Base-by-base conservation (phyloP, 495 filamentous ascomycete genomes). In the Daldinia bambusicola region DNA sequence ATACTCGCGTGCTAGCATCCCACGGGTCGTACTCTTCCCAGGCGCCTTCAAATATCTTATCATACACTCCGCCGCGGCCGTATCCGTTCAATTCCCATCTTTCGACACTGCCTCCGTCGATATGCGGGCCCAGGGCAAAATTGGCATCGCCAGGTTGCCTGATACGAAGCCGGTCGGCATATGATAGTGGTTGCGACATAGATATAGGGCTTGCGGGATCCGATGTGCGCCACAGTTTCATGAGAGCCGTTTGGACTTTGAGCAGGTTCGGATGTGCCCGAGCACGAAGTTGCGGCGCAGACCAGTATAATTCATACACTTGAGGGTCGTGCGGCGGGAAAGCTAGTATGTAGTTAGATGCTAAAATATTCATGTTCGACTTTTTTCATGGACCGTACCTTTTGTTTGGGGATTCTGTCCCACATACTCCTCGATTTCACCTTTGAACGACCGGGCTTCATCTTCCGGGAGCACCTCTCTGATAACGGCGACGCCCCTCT, bases 251-350 rank as follows among this genome's bases (percentile, higher is more conserved):
- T 71, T 96, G 93, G 0, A 90, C 83, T 34, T 83, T 78, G 4
- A 97, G 81, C 68, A 97, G 66, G 55, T 90, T 89, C 9, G 90
- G 85, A 77, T 97, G 90, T 0, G 86, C 82, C 14, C 94, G 86
- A 10, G 94, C 93, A 43, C 87, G 84, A 31, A 92, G 81, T 73
- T 97, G 93, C 4, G 90, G 81, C 6, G 88, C 86, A 1, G 91
- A 91, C 94, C 94, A 97, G 81, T 97, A 97, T 2, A 97, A 82
- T 75, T 97, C 94, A 73, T 90, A 94, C 4, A 97, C 93, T 56
- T 93, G 89, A 0, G 93, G 93, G 77, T 80, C 56, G 55, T 81
- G 48, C 48, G 83, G 66, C 61, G 84, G 80, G 72, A 87, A 84
- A 40, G 86, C 82, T 87, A 77, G 4, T 78, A 79, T 41, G 75